Conservation (phyloP, 768 basidiomycete genomes). For the Amanita fuliginea region DNA sequence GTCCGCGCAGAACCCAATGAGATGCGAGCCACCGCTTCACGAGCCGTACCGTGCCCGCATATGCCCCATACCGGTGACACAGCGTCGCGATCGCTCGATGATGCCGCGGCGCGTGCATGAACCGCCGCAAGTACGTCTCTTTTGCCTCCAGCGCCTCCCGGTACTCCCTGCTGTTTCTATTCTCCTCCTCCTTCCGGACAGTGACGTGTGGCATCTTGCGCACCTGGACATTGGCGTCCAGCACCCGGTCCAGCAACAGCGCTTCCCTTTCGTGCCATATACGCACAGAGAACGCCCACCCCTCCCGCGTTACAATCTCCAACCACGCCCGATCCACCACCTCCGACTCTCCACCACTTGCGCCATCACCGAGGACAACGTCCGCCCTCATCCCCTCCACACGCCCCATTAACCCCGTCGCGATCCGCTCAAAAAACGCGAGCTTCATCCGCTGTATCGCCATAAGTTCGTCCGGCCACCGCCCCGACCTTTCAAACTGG, state of each 20-base stretch:
- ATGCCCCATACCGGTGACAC: conserved; percentile 71
- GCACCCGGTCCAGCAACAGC: conserved; percentile 61
- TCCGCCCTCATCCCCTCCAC: conserved; percentile 39
- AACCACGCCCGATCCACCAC: conserved; percentile 62
- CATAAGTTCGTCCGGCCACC: conserved; percentile 90
- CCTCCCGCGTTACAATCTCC: conserved; percentile 69
- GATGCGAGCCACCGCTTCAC: conserved; percentile 89
- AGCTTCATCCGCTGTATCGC: conserved; percentile 93
- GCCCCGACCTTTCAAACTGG: conserved; percentile 85
- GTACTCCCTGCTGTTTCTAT: conserved; percentile 34
- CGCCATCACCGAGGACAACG: conserved; percentile 47
- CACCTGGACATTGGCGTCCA: conserved; percentile 37
- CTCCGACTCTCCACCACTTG: conserved; percentile 25
- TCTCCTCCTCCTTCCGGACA: conserved; percentile 15
- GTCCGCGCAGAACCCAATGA: conserved; percentile 74
- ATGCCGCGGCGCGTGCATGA: conserved; percentile 73
- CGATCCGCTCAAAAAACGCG: conserved; percentile 81
- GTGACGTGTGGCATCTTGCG: conserved; percentile 28
- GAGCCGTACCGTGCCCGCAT: conserved; percentile 75
- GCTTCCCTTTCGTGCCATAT: conserved; percentile 88
- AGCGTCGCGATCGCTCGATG: conserved; percentile 75
- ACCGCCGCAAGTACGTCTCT: conserved; percentile 55
- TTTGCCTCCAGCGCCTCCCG: conserved; percentile 46
- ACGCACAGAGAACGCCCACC: conserved; percentile 77
- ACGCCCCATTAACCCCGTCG: conserved; percentile 44